A percentile compares a stretch with the other conserved stretches of the same genome.
phyloP scores from a whole-genome alignment of 495 filamentous ascomycete species.

The Friedmanniomyces endolithicus region DNA sequence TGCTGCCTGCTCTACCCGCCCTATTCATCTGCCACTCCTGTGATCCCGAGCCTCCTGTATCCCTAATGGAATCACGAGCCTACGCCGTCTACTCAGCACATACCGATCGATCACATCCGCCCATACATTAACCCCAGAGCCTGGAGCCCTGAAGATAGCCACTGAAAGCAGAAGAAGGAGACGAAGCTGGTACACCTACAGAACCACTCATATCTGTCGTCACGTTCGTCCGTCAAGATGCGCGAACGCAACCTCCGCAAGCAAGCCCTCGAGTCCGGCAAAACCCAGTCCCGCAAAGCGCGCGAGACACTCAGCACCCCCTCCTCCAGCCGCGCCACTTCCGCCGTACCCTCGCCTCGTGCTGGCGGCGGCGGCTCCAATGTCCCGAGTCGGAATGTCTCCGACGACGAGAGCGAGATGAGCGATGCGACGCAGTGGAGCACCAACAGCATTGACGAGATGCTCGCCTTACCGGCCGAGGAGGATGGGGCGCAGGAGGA shows the following conservation, averaged over 20 bases:
- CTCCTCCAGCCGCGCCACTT: constrained; percentile 46
- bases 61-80: constrained; percentile 8
- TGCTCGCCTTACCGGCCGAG: constrained; percentile 42
- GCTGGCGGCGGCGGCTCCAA: constrained; percentile 34
- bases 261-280: constrained; percentile 73
- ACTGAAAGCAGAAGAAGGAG: no score
- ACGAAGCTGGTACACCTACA: not conserved
- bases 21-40: not conserved
- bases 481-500: constrained; percentile 32
- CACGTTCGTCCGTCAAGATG: constrained; percentile 37
- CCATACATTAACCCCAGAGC: constrained; percentile 14
- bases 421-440: constrained; percentile 24
- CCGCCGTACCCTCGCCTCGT: constrained; percentile 31
- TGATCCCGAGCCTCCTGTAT: not conserved
- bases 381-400: constrained; percentile 41
- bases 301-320: constrained; percentile 56
- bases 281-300: constrained; percentile 87
- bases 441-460: constrained; percentile 42
- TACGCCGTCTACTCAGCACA: not conserved
- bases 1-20: not conserved
- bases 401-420: constrained; percentile 57
- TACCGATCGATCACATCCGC: constrained; percentile 13
- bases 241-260: constrained; percentile 53
- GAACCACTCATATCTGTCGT: not conserved
- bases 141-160: not conserved